phyloP scores from a whole-genome alignment of 2,329 filamentous ascomycete species.

The Dryadomyces quercus-mongolicae region DNA sequence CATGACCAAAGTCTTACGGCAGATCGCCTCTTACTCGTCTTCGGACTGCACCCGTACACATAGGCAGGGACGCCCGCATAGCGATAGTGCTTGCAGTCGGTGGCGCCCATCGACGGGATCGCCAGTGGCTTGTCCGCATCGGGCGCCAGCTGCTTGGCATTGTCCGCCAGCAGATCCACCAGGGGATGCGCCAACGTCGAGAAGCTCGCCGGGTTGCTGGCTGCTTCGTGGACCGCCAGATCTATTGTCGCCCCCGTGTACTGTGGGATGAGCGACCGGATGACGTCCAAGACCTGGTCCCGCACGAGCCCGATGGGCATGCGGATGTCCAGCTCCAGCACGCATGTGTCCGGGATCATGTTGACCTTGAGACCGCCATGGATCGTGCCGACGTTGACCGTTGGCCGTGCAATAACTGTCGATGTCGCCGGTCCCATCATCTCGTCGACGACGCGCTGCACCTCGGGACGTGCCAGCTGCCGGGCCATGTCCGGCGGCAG shows the following conservation, averaged over 20 bases:
- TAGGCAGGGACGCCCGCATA: constrained; percentile 7
- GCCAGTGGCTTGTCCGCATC: constrained; percentile 1
- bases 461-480: constrained; percentile 1
- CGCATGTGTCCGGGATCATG: constrained; percentile 6
- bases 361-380: constrained; percentile 5
- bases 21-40: background rate
- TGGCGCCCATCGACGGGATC: constrained; percentile 9
- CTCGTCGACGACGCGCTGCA: constrained; percentile 3
- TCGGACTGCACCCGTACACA: constrained; percentile 6
- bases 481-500: constrained; percentile 1
- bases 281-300: background rate
- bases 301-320: constrained; percentile 5
- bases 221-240: constrained; percentile 3
- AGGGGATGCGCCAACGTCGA: constrained; percentile 4
- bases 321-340: constrained; percentile 4
- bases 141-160: background rate
- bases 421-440: constrained; percentile 7
- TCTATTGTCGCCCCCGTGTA: background rate
- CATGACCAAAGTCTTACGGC: too few species aligned
- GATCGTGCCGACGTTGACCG: constrained; percentile 8
- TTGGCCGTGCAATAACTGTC: constrained; percentile 3
- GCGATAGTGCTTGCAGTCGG: constrained; percentile 9
- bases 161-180: constrained; percentile 1
- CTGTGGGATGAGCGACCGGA: background rate
- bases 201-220: constrained; percentile 8